A percentile compares a stretch with the other conserved stretches of the same genome.
Evolutionary conservation across 768 basidiomycete genomes (phyloP).

Genomic region (Coprinopsis marcescibilis): DNA sequence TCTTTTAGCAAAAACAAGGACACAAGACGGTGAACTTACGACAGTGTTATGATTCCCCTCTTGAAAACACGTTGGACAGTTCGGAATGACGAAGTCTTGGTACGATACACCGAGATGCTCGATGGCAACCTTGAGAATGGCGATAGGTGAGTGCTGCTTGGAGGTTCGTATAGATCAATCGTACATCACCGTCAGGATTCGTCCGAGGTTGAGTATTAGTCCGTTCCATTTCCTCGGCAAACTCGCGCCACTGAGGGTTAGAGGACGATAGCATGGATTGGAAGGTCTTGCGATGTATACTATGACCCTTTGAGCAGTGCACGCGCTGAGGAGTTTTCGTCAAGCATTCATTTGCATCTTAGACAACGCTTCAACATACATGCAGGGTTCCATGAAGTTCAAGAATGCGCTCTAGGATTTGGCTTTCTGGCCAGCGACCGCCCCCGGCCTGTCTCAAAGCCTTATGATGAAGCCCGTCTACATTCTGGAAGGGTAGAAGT

Average conservation of each 20-base stretch:
- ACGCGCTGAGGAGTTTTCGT: constrained; percentile 46
- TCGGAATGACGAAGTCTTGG: constrained; percentile 71
- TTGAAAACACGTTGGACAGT: constrained; percentile 61
- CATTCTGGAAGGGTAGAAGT: constrained; percentile 42
- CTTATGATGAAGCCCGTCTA: constrained; percentile 92
- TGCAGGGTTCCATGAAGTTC: constrained; percentile 89
- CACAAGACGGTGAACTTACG: constrained; percentile 31
- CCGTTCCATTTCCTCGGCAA: constrained; percentile 56
- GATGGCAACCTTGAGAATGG: constrained; percentile 58
- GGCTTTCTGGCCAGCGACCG: constrained; percentile 30
- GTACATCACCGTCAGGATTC: constrained; percentile 91
- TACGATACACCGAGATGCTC: constrained; percentile 67
- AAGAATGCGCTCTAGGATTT: constrained; percentile 44
- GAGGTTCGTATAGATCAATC: constrained; percentile 13
- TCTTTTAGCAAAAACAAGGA: neutral
- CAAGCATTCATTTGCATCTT: neutral
- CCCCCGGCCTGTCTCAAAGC: constrained; percentile 41
- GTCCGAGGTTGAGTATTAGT: constrained; percentile 61
- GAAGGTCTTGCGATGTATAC: constrained; percentile 58
- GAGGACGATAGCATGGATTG: constrained; percentile 65
- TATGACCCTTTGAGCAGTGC: constrained; percentile 70
- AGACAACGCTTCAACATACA: constrained; percentile 30
- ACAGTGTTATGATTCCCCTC: constrained; percentile 55
- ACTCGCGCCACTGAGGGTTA: constrained; percentile 78
- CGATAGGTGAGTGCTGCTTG: neutral